Evolutionary conservation across 805 yeast species (phyloP).

Genomic region (Blastobotrys robertii): DNA sequence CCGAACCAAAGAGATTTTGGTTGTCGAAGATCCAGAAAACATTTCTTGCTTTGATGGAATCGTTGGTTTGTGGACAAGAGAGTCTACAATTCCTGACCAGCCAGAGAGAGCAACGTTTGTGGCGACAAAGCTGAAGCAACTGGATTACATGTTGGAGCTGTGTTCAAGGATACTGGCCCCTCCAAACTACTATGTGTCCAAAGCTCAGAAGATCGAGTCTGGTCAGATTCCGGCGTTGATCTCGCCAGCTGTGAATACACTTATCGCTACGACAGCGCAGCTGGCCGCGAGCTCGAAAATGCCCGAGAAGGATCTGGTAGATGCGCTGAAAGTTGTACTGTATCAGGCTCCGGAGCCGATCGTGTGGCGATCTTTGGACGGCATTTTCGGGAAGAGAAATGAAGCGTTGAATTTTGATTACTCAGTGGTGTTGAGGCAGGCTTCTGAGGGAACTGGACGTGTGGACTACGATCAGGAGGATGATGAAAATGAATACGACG

Average conservation of each 20-base stretch:
- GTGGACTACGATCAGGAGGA: too few species aligned
- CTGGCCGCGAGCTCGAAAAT: not conserved
- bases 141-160: constrained; percentile 9
- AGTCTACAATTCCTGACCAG: constrained; percentile 4
- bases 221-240: constrained; percentile 9
- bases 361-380: constrained; percentile 11
- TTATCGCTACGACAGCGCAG: constrained; percentile 3
- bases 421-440: not conserved
- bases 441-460: too few species aligned
- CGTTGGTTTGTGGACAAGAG: constrained; percentile 9
- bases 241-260: constrained; percentile 8
- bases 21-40: constrained; percentile 9
- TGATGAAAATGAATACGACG: too few species aligned
- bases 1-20: constrained; percentile 5
- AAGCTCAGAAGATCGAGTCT: not conserved
- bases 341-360: constrained; percentile 10
- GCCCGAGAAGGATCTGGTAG: constrained; percentile 1
- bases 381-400: constrained; percentile 6
- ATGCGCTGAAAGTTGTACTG: constrained; percentile 4
- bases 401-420: constrained; percentile 5
- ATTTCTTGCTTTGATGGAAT: constrained; percentile 5
- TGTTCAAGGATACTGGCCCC: constrained; percentile 8
- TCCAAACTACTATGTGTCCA: constrained; percentile 4
- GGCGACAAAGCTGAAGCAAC: constrained; percentile 1
- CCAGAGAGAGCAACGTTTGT: constrained; percentile 7